A percentile compares a stretch with the other conserved stretches of the same genome.
These are phyloP conservation scores for Starmerella asiatica DNA, from an alignment of 805 yeast genomes.

Conservation along the genomic window DNA sequence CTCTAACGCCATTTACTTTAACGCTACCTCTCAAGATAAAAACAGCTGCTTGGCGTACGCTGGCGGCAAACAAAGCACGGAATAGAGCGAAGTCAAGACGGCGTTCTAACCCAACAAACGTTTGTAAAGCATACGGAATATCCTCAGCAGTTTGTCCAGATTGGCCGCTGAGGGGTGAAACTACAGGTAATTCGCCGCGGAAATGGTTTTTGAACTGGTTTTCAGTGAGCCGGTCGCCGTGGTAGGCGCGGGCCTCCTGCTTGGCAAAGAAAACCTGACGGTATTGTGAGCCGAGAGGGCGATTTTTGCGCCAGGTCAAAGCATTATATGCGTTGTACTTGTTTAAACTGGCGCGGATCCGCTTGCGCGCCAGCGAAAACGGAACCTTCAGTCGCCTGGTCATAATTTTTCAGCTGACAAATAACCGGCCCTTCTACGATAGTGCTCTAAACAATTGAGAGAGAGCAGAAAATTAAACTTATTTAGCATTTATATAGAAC, in stretches of 20 bases:
- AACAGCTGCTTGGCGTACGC: conserved; percentile 87
- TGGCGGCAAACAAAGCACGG: conserved; percentile 85
- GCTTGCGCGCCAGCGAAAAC: conserved; percentile 27
- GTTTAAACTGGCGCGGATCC: conserved; percentile 76
- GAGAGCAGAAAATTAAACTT: too few species aligned
- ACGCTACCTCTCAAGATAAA: conserved; percentile 72
- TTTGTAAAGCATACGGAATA: conserved; percentile 79
- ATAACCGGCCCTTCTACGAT: too few species aligned
- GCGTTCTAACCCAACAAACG: conserved; percentile 76
- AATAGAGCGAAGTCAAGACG: conserved; percentile 82
- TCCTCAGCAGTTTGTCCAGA: conserved; percentile 31
- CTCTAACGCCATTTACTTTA: conserved; percentile 66
- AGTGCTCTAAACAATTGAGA: too few species aligned
- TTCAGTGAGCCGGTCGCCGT: conserved; percentile 87
- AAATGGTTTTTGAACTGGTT: conserved; percentile 63
- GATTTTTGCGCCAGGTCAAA: conserved; percentile 49
- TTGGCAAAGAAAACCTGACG: conserved; percentile 90
- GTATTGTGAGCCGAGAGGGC: conserved; percentile 42
- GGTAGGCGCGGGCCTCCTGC: conserved; percentile 85
- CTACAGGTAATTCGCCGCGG: conserved; percentile 58
- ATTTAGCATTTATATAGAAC: too few species aligned
- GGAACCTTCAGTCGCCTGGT: conserved; percentile 24
- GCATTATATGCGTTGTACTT: conserved; percentile 81
- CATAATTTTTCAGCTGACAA: conserved; percentile 18
- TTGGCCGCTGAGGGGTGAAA: conserved; percentile 54